These are phyloP conservation scores for Ustilago loliicola DNA, from an alignment of 1,284 basidiomycete genomes.

Conservation along the genomic window DNA sequence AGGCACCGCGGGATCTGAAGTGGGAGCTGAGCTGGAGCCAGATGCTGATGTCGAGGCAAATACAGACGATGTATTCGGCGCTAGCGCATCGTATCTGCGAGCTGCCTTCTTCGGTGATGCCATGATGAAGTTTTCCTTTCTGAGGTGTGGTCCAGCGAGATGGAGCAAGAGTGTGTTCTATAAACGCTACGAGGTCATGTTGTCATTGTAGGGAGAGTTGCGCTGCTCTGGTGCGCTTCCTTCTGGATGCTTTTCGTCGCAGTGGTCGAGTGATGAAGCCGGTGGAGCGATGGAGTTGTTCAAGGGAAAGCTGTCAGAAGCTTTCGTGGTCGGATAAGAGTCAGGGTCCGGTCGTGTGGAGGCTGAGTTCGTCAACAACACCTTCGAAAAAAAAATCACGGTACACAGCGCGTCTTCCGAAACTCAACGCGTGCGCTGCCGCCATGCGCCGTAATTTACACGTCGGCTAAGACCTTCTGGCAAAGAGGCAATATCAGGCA, in stretches of 20 bases:
- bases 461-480: constrained; percentile 10
- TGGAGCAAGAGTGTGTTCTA: constrained; percentile 6
- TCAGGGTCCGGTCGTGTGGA: constrained; percentile 29
- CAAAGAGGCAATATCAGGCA: background rate
- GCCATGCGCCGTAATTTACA: constrained; percentile 5
- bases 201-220: background rate
- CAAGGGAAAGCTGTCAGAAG: background rate
- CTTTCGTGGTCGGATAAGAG: constrained; percentile 5
- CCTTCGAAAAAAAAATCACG: constrained; percentile 18
- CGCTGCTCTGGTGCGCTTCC: background rate
- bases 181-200: constrained; percentile 21
- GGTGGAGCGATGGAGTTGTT: background rate
- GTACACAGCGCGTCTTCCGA: constrained; percentile 30
- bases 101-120: constrained; percentile 48
- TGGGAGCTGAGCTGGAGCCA: background rate
- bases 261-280: background rate
- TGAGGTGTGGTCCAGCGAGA: background rate
- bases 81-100: constrained; percentile 31
- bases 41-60: constrained; percentile 18
- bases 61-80: constrained; percentile 1
- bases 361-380: constrained; percentile 38
- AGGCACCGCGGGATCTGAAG: background rate
- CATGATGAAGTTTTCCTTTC: constrained; percentile 12
- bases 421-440: constrained; percentile 18
- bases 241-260: too few relatives aligned